Percentiles rank a stretch among this genome's conserved stretches.
Conservation (phyloP, 345 rosid species). For the Populus pruinosa region DNA sequence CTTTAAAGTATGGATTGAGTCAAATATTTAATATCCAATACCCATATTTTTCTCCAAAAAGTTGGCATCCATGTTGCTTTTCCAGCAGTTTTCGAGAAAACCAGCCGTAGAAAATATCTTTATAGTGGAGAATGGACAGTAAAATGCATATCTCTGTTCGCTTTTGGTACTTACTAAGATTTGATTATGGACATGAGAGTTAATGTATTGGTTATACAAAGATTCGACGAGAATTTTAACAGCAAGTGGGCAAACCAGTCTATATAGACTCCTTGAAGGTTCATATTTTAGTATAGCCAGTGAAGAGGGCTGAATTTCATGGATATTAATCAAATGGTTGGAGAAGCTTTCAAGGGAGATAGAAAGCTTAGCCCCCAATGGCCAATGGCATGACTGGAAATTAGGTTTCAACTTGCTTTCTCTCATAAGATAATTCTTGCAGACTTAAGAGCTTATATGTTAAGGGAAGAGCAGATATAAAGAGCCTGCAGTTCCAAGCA, state of each 20-base stretch:
- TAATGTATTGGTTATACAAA: background rate
- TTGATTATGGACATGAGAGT: background rate
- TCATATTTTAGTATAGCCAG: background rate
- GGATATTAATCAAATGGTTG: background rate
- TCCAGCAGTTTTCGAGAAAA: background rate
- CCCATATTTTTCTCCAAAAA: background rate
- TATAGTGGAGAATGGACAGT: background rate
- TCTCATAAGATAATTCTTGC: background rate
- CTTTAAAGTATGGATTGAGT: background rate
- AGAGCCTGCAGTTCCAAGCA: background rate
- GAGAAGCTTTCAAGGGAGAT: constrained; percentile 19
- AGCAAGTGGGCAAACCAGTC: background rate
- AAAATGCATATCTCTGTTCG: background rate
- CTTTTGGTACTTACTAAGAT: background rate
- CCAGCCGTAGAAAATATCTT: background rate
- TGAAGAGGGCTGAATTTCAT: background rate
- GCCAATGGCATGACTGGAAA: background rate
- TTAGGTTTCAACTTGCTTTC: background rate
- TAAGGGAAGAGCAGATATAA: background rate
- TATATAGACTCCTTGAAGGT: background rate
- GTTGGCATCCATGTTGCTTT: background rate
- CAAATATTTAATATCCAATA: background rate
- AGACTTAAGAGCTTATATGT: background rate
- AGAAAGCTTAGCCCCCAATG: constrained; percentile 5
- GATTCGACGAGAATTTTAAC: background rate